Conservation (phyloP, 805 yeast species). For the Yarrowia porcina region DNA sequence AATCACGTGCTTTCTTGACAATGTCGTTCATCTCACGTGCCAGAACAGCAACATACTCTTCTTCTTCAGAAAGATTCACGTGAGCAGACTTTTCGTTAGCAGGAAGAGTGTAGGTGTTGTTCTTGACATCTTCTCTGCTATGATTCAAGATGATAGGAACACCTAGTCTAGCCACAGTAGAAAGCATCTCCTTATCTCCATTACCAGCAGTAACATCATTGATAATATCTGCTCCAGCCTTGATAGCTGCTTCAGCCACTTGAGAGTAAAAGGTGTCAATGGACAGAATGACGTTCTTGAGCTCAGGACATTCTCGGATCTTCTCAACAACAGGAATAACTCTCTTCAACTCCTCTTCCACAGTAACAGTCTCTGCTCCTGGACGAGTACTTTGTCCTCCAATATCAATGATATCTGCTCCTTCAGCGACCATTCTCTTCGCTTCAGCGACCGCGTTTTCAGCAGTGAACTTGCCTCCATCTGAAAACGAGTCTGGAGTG, state of each 20-base stretch:
- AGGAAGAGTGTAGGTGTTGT: constrained; percentile 63
- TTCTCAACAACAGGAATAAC: constrained; percentile 67
- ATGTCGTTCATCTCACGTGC: constrained; percentile 61
- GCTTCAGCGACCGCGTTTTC: constrained; percentile 49
- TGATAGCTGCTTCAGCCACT: constrained; percentile 68
- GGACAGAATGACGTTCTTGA: constrained; percentile 55
- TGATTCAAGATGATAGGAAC: constrained; percentile 83
- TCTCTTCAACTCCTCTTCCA: constrained; percentile 64
- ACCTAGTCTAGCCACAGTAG: constrained; percentile 57
- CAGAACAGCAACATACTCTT: constrained; percentile 49
- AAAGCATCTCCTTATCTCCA: constrained; percentile 64
- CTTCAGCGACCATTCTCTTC: constrained; percentile 49
- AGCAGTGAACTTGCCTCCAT: constrained; percentile 59
- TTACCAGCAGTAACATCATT: constrained; percentile 86
- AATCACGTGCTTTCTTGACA: constrained; percentile 52
- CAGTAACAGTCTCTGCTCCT: constrained; percentile 59
- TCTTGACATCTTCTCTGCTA: constrained; percentile 69
- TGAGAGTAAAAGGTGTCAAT: constrained; percentile 81
- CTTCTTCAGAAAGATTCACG: constrained; percentile 31
- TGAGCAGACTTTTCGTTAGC: constrained; percentile 44
- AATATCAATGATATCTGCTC: constrained; percentile 78
- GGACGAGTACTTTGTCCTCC: constrained; percentile 97
- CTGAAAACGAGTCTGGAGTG: constrained; percentile 95
- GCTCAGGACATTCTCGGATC: constrained; percentile 46
- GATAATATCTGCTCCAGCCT: constrained; percentile 83